These are phyloP conservation scores for Fusarium sp. DNA, from an alignment of 2,329 filamentous ascomycete genomes.

Conservation along the genomic window DNA sequence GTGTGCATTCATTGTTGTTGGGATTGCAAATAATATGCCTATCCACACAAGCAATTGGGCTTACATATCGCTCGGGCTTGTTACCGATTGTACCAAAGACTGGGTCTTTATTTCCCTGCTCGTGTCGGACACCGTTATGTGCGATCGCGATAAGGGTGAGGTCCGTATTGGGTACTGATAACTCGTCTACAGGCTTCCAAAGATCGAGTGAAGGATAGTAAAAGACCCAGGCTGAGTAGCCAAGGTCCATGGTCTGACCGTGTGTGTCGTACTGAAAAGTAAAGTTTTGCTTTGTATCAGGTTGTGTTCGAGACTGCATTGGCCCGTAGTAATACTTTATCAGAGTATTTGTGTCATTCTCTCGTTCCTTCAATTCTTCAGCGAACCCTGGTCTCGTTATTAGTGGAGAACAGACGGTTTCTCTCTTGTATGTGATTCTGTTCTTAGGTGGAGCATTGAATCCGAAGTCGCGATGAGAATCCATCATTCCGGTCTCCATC, in stretches of 20 bases:
- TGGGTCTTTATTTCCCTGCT: background rate
- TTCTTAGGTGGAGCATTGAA: background rate
- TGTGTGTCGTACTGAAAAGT: background rate
- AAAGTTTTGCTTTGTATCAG: background rate
- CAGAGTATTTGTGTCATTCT: rapidly evolving
- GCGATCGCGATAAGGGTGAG: background rate
- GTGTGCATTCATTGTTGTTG: background rate
- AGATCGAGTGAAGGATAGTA: background rate
- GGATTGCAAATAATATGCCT: background rate
- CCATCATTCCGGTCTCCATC: background rate
- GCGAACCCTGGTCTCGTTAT: background rate
- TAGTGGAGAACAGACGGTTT: rapidly evolving
- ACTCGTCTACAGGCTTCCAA: background rate
- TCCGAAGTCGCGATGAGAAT: background rate
- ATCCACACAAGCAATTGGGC: background rate
- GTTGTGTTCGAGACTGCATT: background rate
- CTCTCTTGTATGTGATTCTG: background rate
- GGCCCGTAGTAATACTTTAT: background rate
- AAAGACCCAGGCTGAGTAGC: background rate
- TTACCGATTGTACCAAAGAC: background rate
- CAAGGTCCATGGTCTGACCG: background rate
- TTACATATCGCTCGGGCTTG: background rate
- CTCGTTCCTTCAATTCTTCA: background rate
- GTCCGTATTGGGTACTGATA: background rate
- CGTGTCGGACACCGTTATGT: background rate